A percentile compares a stretch with the other conserved stretches of the same genome.
Evolutionary conservation across 441 rosid species (phyloP).

Genomic region (Euphorbia celastroides): DNA sequence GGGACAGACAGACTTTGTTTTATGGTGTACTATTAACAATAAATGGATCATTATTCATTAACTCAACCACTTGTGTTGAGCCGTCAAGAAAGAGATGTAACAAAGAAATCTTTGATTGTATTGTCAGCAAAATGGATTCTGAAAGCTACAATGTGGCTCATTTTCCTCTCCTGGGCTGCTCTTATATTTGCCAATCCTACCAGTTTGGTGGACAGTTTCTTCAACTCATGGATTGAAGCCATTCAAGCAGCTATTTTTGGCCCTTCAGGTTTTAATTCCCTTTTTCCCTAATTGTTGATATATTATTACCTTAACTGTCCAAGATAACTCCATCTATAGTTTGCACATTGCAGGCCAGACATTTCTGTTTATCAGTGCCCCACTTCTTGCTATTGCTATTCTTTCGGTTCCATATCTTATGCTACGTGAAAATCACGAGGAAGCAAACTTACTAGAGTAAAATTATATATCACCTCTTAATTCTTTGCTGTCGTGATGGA

Average conservation of each 20-base stretch:
- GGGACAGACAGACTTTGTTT: no score
- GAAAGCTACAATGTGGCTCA: slow-evolving; percentile 44
- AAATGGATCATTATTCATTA: slow-evolving; percentile 36
- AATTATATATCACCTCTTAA: no score
- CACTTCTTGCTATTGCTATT: slow-evolving; percentile 48
- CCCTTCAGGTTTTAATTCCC: slow-evolving; percentile 38
- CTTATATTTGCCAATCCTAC: slow-evolving; percentile 49
- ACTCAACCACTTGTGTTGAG: slow-evolving; percentile 35
- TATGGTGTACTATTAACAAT: not conserved
- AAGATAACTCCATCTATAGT: not conserved
- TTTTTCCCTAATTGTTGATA: no score
- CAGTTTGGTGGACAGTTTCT: slow-evolving; percentile 32
- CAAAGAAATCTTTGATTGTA: slow-evolving; percentile 21
- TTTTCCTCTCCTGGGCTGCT: slow-evolving; percentile 55
- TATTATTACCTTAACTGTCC: no score
- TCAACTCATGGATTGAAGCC: slow-evolving; percentile 26
- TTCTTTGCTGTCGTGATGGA: no score
- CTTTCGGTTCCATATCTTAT: slow-evolving; percentile 49
- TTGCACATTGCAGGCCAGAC: slow-evolving; percentile 48
- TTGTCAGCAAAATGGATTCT: slow-evolving; percentile 55
- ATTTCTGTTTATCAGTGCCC: slow-evolving; percentile 58
- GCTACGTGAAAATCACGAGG: slow-evolving; percentile 39
- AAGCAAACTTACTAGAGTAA: slow-evolving; percentile 35
- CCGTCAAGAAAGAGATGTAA: not conserved
- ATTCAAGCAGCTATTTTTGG: slow-evolving; percentile 44